These are phyloP conservation scores for Boletales sp. DNA, from an alignment of 768 basidiomycete genomes.

Conservation along the genomic window DNA sequence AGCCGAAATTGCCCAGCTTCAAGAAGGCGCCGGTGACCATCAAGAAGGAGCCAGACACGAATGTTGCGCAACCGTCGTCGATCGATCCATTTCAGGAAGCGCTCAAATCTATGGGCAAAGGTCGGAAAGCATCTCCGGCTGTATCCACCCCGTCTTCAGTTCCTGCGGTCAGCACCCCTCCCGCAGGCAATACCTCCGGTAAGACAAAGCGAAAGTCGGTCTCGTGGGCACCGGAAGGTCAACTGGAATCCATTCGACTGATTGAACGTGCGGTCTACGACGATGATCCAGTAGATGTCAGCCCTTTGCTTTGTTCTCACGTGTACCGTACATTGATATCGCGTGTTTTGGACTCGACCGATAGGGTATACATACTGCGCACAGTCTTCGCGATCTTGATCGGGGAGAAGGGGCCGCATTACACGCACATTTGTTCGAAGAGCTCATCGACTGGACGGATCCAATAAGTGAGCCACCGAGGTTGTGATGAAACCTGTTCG, in stretches of 20 bases:
- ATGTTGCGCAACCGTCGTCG: constrained; percentile 72
- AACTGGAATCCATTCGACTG: constrained; percentile 69
- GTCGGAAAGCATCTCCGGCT: constrained; percentile 59
- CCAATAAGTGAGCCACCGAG: constrained; percentile 60
- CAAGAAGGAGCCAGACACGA: constrained; percentile 52
- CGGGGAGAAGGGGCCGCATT: constrained; percentile 83
- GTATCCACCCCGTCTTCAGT: constrained; percentile 53
- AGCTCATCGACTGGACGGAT: constrained; percentile 83
- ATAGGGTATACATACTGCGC: constrained; percentile 69
- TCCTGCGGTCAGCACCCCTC: constrained; percentile 29
- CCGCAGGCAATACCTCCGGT: constrained; percentile 39
- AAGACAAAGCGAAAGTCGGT: constrained; percentile 73
- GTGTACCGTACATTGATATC: constrained; percentile 51
- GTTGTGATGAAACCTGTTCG: constrained; percentile 14
- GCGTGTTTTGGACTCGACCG: constrained; percentile 33
- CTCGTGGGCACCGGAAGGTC: constrained; percentile 70
- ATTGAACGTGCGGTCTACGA: constrained; percentile 89
- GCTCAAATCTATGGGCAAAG: constrained; percentile 69
- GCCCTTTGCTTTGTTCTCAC: constrained; percentile 45
- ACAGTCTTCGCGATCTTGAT: constrained; percentile 82
- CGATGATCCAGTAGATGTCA: constrained; percentile 84
- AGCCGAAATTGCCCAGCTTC: constrained; percentile 81
- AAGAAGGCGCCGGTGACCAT: constrained; percentile 62
- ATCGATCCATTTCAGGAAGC: constrained; percentile 82
- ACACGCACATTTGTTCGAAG: constrained; percentile 81